Conservation (phyloP, 306 rosid genomes). For the Myrica gale region DNA sequence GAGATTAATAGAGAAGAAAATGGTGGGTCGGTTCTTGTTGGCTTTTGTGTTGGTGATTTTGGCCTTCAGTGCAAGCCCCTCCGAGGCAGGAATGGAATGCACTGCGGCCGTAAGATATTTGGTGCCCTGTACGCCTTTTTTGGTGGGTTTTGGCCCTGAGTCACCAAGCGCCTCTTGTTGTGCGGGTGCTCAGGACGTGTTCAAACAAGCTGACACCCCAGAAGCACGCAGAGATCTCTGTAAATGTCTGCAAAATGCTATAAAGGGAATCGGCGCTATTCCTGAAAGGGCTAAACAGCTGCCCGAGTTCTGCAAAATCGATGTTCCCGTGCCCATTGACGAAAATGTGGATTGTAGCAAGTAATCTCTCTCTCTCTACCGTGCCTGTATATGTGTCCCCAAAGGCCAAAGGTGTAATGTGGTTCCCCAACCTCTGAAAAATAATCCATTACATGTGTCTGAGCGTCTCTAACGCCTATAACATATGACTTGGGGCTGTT, state of each 20-base stretch:
- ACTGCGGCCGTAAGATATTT: background rate
- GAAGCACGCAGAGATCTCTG: slow-evolving; percentile 7
- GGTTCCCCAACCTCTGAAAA: too few species aligned
- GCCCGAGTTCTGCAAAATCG: slow-evolving; percentile 22
- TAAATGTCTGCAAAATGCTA: slow-evolving; percentile 26
- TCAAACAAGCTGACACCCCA: background rate
- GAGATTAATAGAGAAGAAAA: slow-evolving; percentile 11
- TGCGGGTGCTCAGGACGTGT: background rate
- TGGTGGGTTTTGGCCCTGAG: background rate
- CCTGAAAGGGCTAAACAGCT: slow-evolving; percentile 7
- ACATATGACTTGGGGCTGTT: too few species aligned
- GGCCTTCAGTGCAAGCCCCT: slow-evolving; percentile 1
- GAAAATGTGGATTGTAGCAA: slow-evolving; percentile 22
- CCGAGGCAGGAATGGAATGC: slow-evolving; percentile 22
- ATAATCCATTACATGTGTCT: too few species aligned
- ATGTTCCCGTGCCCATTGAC: slow-evolving; percentile 29
- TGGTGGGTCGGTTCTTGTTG: background rate
- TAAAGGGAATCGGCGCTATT: background rate
- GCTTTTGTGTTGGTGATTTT: slow-evolving; percentile 1
- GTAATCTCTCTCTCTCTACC: slow-evolving; percentile 16
- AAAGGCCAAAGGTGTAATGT: too few species aligned
- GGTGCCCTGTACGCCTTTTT: slow-evolving; percentile 17
- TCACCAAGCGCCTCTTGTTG: slow-evolving; percentile 11
- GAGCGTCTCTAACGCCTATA: too few species aligned
- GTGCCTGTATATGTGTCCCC: too few species aligned